Evolutionary conservation across 1,284 basidiomycete genomes (phyloP), one percentile per base, ranked within the genome.

Genomic region (Apiotrichum mycotoxinovorans): DNA sequence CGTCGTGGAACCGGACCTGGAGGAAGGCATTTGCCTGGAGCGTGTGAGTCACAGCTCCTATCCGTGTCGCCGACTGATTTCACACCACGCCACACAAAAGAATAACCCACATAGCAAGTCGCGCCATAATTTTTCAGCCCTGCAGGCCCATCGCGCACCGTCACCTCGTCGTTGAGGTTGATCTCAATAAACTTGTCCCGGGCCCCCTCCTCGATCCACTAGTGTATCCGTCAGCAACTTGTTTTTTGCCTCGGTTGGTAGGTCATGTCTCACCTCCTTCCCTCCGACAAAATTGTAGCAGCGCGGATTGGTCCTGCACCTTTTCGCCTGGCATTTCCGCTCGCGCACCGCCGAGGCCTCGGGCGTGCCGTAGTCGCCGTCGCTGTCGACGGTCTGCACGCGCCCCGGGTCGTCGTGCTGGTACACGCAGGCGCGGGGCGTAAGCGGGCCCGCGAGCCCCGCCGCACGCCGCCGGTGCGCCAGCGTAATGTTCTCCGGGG

Each of bases 61-160:
- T n/a, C n/a, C n/a, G n/a, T n/a, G n/a, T n/a, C n/a, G n/a, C n/a
- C 8, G 15, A 4, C 51, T 58, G 44, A 60, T 55, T 8, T 18
- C 12, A 15, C 4, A 7, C 2, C 1, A 5, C 11, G 4, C 0
- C 46, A 5, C 7, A 20, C 25, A 23, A 8, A n/a, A n/a, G n/a
- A n/a, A n/a, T n/a, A n/a, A 63, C 72, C 66, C 55, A 77, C 91
- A 64, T 93, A 94, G 69, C 91, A 92, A 4, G 92, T 95, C 15
- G 92, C 92, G 15, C 92, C 92, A 18, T 95, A 83, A 71, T 96
- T 96, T 86, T 91, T 87, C 55, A 95, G 76, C 22, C 92, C 91
- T 20, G 92, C 86, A 20, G 90, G 91, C 15, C 83, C 67, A 46
- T 82, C 80, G 23, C 79, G 75, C 56, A 84, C 79, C 65, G 84